Base-by-base conservation (phyloP, 1,139 yeast species). In the Yamadazyma friedrichii region DNA sequence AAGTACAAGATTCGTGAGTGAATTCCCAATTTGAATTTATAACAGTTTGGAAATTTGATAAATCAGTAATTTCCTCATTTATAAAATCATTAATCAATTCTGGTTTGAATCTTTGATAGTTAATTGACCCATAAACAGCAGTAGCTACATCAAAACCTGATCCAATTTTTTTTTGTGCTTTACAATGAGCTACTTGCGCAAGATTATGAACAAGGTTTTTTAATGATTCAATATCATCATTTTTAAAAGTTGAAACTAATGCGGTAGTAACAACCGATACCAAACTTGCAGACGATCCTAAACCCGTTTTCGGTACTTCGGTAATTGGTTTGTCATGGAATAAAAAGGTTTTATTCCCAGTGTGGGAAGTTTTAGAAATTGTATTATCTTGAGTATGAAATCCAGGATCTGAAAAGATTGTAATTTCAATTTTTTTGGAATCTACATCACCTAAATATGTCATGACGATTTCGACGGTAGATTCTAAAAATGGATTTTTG, bases 111-210 rank as follows among this genome's bases (percentile, higher is more conserved):
- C 98, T 69, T 31, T 78, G 73, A 61, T 93, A 93, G 5, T 82
- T 74, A 36, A 91, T 85, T 0, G 96, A 86, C 2, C 98, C 98
- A 61, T 76, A 93, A 0, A 88, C 84, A 0, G 98, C 98, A 8
- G 98, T 84, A 0, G 96, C 98, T 33, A 94, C 95, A 58, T 93
- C 98, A 60, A 93, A 93, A 0, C 98, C 98, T 2, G 96, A 88
- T 0, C 98, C 98, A 22, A 93, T 82, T 60, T 94, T 94, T 34
- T 88, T 87, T 59, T 93, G 98, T 2, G 98, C 98, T 42, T 78
- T 76, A 59, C 97, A 91, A 59, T 93, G 98, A 1, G 96, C 86
- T 10, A 88, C 68, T 57, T 93, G 98, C 0, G 97, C 80, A 27
- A 88, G 64, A 52, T 88, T 91, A 60, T 93, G 98, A 24, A 93